Base-by-base conservation (phyloP, 768 basidiomycete genomes). In the Chlorophyllum brunneum region DNA sequence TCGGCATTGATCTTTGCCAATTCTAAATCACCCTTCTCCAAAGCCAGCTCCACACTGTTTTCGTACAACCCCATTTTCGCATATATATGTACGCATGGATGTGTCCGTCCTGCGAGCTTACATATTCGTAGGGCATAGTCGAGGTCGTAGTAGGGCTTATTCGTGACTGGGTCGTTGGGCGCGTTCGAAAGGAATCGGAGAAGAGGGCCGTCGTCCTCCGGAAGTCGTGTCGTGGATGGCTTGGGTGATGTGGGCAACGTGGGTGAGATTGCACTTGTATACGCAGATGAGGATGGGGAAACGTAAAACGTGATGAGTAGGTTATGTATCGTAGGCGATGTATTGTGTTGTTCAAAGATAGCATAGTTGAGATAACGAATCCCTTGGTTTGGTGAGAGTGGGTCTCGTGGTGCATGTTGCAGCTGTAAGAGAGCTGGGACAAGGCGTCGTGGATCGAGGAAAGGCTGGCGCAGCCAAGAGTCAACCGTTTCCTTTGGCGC, bases 1-100 rank as follows among this genome's bases (percentile, higher is more conserved):
- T 99, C 92, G 2, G 97, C 97, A 59, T 97, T 95, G 58, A 87
- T 81, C 71, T 92, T 97, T 6, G 97, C 97, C 22, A 98, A 73
- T 57, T 98, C 97, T 51, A 99, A 65, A 63, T 99, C 97, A 5
- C 94, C 95, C 64, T 93, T 93, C 65, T 91, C 84, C 44, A 99
- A 71, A 1, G 97, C 95, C 39, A 98, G 75, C 66, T 98, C 95
- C 33, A 99, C 95, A 55, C 90, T 92, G 59, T 91, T 92, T 72
- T 98, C 97, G 77, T 88, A 98, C 37, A 98, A 73, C 2, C 92
- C 95, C 93, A 99, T 94, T 71, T 95, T 92, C 6, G 92, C 88
- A 69, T 98, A 99, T 43, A 99, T 94, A 60, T 92, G 88, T 31
- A 98, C 93, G 66, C 95, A 98, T 6, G 95, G 83, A 60, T 92